phyloP scores from a whole-genome alignment of 2,329 filamentous ascomycete genomes.

The Thelonectria blattea region DNA sequence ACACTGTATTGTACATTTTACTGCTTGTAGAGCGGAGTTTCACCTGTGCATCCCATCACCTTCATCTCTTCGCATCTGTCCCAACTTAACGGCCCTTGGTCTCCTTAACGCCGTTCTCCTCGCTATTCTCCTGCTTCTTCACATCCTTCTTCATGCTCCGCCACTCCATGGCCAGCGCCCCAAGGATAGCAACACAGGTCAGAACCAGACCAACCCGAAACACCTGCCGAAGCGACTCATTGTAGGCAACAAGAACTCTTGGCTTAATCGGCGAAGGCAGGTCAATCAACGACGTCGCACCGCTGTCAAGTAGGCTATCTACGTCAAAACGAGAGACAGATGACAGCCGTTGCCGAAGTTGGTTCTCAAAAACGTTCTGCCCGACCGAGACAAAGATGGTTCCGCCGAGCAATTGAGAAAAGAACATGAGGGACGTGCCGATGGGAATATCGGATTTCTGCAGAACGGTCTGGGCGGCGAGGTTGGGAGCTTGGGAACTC shows the following conservation, averaged over 20 bases:
- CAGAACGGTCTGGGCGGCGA: constrained; percentile 54
- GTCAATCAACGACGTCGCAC: constrained; percentile 19
- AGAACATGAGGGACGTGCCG: constrained; percentile 54
- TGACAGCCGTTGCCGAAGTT: constrained; percentile 38
- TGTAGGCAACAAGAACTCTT: constrained; percentile 54
- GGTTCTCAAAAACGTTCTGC: constrained; percentile 58
- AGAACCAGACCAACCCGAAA: constrained; percentile 62
- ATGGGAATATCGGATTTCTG: constrained; percentile 50
- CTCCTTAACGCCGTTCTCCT: not conserved
- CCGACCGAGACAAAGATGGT: constrained; percentile 58
- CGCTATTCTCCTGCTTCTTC: not conserved
- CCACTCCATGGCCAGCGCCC: constrained; percentile 62
- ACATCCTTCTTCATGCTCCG: constrained; percentile 36
- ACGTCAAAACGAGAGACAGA: constrained; percentile 11
- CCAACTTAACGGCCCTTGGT: no score
- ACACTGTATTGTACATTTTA: no score
- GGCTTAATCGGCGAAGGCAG: constrained; percentile 12
- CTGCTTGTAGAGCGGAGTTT: no score
- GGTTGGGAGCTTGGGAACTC: constrained; percentile 51
- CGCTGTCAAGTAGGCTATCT: constrained; percentile 10
- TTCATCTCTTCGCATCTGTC: no score
- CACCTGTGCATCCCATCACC: no score
- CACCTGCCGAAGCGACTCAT: constrained; percentile 56
- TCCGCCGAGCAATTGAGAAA: constrained; percentile 51
- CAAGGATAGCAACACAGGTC: constrained; percentile 55